phyloP scores from a whole-genome alignment of 164 flowering plant species.

The Umbellularia californica region DNA sequence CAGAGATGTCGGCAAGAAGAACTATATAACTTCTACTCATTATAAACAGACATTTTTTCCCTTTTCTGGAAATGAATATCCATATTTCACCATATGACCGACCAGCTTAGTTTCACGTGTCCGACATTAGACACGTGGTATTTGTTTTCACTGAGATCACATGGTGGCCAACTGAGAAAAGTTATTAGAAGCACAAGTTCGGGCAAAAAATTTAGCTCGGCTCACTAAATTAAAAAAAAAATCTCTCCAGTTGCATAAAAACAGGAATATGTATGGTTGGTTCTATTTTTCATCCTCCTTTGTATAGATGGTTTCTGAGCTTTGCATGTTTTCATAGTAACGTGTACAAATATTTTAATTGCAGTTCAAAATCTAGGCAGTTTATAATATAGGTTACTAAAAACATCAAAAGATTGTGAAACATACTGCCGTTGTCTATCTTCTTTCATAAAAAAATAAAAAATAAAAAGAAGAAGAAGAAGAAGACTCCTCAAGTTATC shows the following conservation, averaged over 20 bases:
- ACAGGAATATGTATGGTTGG: background rate
- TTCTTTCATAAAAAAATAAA: too few relatives aligned
- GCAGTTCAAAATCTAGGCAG: background rate
- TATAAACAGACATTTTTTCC: too few relatives aligned
- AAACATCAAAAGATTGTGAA: background rate
- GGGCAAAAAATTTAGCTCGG: background rate
- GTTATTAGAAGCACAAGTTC: background rate
- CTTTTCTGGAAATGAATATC: background rate
- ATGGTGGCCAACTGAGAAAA: background rate
- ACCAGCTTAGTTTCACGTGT: background rate
- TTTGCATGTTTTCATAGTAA: background rate
- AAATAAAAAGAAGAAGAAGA: too few relatives aligned
- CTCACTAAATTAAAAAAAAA: background rate
- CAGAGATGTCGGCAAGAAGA: too few relatives aligned
- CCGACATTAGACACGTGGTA: background rate
- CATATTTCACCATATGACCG: background rate
- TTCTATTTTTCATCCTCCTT: background rate
- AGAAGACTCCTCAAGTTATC: too few relatives aligned
- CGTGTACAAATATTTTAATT: too few relatives aligned
- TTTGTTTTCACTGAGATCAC: background rate
- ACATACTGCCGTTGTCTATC: background rate
- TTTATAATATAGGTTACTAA: background rate
- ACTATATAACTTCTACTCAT: too few relatives aligned
- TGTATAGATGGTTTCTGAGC: background rate
- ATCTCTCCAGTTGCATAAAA: background rate